A percentile compares a stretch with the other conserved stretches of the same genome.
phyloP scores from a whole-genome alignment of 129 eudicot genomes.

The Silybum marianum region DNA sequence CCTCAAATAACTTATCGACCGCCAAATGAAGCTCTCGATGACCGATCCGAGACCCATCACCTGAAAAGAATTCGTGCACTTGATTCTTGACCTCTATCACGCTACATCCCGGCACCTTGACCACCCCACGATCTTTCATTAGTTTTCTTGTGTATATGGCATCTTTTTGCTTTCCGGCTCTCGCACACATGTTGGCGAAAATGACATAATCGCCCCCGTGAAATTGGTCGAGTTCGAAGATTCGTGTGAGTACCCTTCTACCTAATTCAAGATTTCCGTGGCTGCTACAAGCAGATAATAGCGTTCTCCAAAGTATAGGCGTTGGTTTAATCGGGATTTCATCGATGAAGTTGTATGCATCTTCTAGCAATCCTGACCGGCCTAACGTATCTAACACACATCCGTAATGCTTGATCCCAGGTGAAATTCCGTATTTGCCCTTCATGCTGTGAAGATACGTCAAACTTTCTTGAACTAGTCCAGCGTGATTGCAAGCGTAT shows the following conservation, averaged over 20 bases:
- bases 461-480: constrained; percentile 41
- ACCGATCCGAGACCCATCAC: constrained; percentile 35
- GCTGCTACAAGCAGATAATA: constrained; percentile 50
- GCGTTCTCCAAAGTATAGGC: constrained; percentile 49
- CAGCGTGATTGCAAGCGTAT: constrained; percentile 48
- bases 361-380: constrained; percentile 42
- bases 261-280: constrained; percentile 44
- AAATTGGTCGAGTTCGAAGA: constrained; percentile 37
- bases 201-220: constrained; percentile 53
- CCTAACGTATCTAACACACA: constrained; percentile 48
- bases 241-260: constrained; percentile 26
- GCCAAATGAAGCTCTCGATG: constrained; percentile 38
- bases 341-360: constrained; percentile 39
- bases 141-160: constrained; percentile 24
- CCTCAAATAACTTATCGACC: constrained; percentile 34
- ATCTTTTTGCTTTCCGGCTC: constrained; percentile 42
- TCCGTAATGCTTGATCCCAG: constrained; percentile 50
- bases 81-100: constrained; percentile 42
- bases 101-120: constrained; percentile 53
- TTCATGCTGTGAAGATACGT: constrained; percentile 33
- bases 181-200: constrained; percentile 55
- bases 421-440: constrained; percentile 30
- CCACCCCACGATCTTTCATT: constrained; percentile 47
- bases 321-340: constrained; percentile 46
- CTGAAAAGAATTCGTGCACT: constrained; percentile 51